phyloP scores from a whole-genome alignment of 1,284 basidiomycete species.

The Rhodotorula sp. region DNA sequence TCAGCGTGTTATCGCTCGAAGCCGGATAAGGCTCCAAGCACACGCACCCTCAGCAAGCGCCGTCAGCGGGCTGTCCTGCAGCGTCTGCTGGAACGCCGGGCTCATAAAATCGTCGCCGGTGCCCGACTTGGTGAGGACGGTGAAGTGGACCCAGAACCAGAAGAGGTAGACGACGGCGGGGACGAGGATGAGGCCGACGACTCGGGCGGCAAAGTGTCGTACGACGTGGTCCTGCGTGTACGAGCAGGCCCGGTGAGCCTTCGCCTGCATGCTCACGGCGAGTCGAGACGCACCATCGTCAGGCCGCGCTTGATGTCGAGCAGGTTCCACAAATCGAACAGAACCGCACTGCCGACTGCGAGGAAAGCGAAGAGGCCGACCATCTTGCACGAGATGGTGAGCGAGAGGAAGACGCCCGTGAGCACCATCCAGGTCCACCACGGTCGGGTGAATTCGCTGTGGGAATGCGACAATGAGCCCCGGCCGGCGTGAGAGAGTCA shows the following conservation, averaged over 20 bases:
- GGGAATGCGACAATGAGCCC: not conserved
- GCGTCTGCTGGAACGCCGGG: constrained; percentile 94
- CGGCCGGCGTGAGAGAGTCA: not conserved
- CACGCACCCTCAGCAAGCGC: constrained; percentile 78
- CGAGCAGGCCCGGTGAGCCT: not conserved
- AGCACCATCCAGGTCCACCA: constrained; percentile 96
- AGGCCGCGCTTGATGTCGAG: constrained; percentile 82
- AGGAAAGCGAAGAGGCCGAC: constrained; percentile 92
- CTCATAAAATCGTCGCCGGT: constrained; percentile 97
- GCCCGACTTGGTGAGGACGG: constrained; percentile 84
- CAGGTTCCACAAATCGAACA: constrained; percentile 92
- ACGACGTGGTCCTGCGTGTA: constrained; percentile 74
- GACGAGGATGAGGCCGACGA: constrained; percentile 80
- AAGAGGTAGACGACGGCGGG: constrained; percentile 89
- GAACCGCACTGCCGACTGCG: constrained; percentile 85
- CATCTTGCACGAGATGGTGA: constrained; percentile 97
- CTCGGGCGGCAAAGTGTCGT: constrained; percentile 84
- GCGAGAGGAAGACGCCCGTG: constrained; percentile 90
- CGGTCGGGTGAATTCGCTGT: constrained; percentile 74
- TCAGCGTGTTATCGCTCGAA: too few relatives aligned
- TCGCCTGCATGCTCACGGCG: too few relatives aligned
- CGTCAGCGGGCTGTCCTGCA: constrained; percentile 87
- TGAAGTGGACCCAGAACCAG: constrained; percentile 96
- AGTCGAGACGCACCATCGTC: constrained; percentile 66
- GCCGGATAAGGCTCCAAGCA: too few relatives aligned